Base-by-base conservation (phyloP, 768 basidiomycete species). In the Holtermannia corniformis region DNA sequence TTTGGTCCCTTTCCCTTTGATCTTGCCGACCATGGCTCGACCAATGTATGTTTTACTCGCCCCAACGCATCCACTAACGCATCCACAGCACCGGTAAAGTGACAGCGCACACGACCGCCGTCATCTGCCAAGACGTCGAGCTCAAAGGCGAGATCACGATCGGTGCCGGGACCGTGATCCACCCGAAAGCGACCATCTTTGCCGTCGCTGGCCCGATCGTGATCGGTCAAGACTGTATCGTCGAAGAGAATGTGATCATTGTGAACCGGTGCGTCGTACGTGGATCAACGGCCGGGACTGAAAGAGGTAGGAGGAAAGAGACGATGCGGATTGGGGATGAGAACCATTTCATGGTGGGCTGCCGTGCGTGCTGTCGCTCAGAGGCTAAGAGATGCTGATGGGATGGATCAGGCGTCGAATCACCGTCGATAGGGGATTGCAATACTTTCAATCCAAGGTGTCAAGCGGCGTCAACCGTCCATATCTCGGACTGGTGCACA, bases 71-170 rank as follows among this genome's bases (percentile, higher is more conserved):
- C 40, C 21, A 43, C 25, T 21, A 19, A 41, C 40, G 28, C 20
- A 19, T 58, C 44, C 54, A 21, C 65, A 90, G 87, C 72, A 85
- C 85, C 60, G 86, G 90, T 76, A 87, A 86, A 68, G 84, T 87
- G 65, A 85, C 84, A 4, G 87, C 95, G 43, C 88, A 93, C 60
- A 86, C 90, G 2, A 88, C 83, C 67, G 86, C 89, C 4, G 79
- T 93, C 45, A 85, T 96, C 24, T 89, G 87, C 68, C 86, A 89
- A 66, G 91, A 95, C 75, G 87, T 88, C 25, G 91, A 96, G 57
- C 78, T 97, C 61, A 87, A 88, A 68, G 93, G 95, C 47, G 86
- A 91, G 64, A 86, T 93, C 50, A 92, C 90, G 19, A 85, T 99
- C 52, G 91, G 90, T 23, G 78, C 62, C 84, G 87, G 87, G 5